phyloP scores from a whole-genome alignment of 2,329 filamentous ascomycete genomes.

The Cladophialophora psammophila region DNA sequence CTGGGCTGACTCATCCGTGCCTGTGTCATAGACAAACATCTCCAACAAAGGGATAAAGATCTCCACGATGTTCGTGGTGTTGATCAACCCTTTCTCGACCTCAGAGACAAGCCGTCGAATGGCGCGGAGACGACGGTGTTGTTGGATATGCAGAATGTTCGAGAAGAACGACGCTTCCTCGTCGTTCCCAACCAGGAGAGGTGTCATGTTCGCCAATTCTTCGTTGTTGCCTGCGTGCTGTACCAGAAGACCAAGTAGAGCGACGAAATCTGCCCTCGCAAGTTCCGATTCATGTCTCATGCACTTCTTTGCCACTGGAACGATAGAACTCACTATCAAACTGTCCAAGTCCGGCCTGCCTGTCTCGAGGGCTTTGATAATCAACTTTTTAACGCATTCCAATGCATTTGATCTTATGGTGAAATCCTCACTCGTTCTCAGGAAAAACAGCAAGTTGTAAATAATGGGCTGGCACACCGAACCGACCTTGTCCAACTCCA shows the following conservation, averaged over 20 bases:
- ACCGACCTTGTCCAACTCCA: conserved; percentile 71
- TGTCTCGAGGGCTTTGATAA: conserved; percentile 65
- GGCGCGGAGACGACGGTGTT: conserved; percentile 83
- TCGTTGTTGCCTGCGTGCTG: conserved; percentile 73
- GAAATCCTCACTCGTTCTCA: conserved; percentile 86
- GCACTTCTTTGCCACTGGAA: conserved; percentile 79
- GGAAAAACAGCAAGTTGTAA: conserved; percentile 87
- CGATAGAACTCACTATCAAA: conserved; percentile 69
- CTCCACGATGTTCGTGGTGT: conserved; percentile 79
- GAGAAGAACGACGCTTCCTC: conserved; percentile 88
- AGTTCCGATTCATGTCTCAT: conserved; percentile 81
- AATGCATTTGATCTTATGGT: conserved; percentile 85
- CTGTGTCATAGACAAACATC: conserved; percentile 88
- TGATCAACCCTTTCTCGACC: conserved; percentile 69
- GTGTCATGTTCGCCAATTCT: conserved; percentile 75
- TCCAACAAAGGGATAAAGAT: conserved; percentile 92
- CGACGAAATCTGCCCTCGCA: conserved; percentile 81
- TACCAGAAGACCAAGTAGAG: conserved; percentile 80
- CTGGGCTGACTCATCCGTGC: conserved; percentile 77
- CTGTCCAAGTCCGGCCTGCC: conserved; percentile 57
- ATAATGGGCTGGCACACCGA: conserved; percentile 78
- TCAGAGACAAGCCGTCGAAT: conserved; percentile 76
- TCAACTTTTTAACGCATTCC: conserved; percentile 78
- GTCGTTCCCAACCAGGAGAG: conserved; percentile 73
- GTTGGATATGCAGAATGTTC: conserved; percentile 89